These are phyloP conservation scores for Annulohypoxylon stygium DNA, from an alignment of 495 filamentous ascomycete species.

Conservation along the genomic window DNA sequence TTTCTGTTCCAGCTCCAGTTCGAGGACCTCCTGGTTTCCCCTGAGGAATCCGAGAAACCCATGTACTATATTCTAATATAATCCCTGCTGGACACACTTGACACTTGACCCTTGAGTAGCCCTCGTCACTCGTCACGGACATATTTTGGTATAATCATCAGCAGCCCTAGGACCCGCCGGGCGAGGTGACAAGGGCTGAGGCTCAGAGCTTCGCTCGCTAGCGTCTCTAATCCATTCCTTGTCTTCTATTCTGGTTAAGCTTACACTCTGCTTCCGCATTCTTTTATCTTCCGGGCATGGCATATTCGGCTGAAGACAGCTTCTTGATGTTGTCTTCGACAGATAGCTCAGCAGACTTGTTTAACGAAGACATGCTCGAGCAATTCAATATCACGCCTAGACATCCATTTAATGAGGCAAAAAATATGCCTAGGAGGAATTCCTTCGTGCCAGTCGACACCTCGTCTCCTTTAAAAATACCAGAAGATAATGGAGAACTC, in stretches of 20 bases:
- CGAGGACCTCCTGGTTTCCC: background rate
- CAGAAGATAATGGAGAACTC: slow-evolving; percentile 13
- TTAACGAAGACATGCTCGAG: slow-evolving; percentile 8
- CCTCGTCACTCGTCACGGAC: background rate
- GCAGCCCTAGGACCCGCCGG: background rate
- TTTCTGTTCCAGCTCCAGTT: slow-evolving; percentile 1
- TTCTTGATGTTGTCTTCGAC: slow-evolving; percentile 33
- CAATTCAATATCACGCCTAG: background rate
- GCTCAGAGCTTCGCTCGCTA: background rate
- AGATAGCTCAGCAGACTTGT: slow-evolving; percentile 16
- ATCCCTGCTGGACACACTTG: background rate
- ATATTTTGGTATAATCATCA: background rate
- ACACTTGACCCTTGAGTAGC: background rate
- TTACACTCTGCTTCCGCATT: background rate
- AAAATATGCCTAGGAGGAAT: slow-evolving; percentile 14
- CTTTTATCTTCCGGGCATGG: slow-evolving; percentile 10
- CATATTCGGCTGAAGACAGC: slow-evolving; percentile 21
- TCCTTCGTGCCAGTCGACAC: slow-evolving; percentile 19
- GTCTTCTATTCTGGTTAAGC: background rate
- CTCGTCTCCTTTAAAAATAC: slow-evolving; percentile 12
- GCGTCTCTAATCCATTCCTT: background rate
- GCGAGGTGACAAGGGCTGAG: slow-evolving; percentile 6
- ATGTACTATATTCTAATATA: background rate
- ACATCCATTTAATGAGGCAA: background rate
- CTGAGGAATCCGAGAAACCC: background rate